Evolutionary conservation across 257 asterid genomes (phyloP), one percentile per base, ranked within the genome.

Genomic region (Solanum virginianum): DNA sequence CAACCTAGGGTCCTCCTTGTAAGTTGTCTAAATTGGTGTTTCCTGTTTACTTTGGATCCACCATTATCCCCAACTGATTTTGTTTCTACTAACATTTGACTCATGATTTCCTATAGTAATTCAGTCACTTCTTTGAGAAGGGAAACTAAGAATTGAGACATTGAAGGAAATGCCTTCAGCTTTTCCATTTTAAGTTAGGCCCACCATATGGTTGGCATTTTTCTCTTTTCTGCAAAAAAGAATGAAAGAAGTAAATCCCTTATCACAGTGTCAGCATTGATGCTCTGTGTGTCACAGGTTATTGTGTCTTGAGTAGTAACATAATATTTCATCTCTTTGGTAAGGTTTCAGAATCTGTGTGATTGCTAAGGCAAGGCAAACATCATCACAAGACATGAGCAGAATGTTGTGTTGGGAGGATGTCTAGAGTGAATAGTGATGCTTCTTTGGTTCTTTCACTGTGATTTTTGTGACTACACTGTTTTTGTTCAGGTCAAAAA

Each of bases 401-500:
- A 85, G 87, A 53, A 54, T 29, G 72, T 47, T 84, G 68, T 54
- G 81, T 56, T 45, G 49, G 86, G 60, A 24, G 80, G 59, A 47
- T 85, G 87, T 80, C 84, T 53, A 55, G 32, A 18, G 68, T 56
- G 20, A 65, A 85, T n/a, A 85, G 62, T 84, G 62, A 69, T 80
- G 81, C 45, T 68, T 85, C 66, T 85, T 85, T 81, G 29, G 65
- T 77, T 77, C 80, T 71, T 66, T 83, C 85, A 83, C 85, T 83
- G 60, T 85, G 84, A 51, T 75, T 54, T 60, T 49, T 43, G 63
- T 72, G 84, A 86, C 80, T 84, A 71, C 86, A 82, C 80, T 85
- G 71, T 74, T 80, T 29, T 12, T 85, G 54, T 62, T 86, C 80
- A 83, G 86, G 91, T 88, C 90, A 89, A 87, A 88, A 88, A 84